A percentile compares a stretch with the other conserved stretches of the same genome.
These are phyloP conservation scores for Hippophae gyantsensis DNA, from an alignment of 306 rosid species.

Conservation along the genomic window DNA sequence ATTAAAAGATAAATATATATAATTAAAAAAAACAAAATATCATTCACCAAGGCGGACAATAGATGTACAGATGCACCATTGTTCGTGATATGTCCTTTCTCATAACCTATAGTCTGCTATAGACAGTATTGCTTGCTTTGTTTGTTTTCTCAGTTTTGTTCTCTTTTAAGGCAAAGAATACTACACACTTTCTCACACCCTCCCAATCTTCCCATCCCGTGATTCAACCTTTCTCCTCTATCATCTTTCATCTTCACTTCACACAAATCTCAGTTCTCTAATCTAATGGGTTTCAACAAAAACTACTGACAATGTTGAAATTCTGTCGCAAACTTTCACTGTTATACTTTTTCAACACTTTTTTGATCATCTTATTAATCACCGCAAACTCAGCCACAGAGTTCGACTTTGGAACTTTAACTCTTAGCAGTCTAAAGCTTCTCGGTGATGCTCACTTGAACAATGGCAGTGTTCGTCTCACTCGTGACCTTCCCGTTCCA, in stretches of 20 bases:
- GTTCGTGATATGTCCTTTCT: constrained; percentile 36
- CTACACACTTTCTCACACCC: constrained; percentile 6
- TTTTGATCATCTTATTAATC: neutral
- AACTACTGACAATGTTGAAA: constrained; percentile 37
- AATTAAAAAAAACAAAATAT: too few species aligned
- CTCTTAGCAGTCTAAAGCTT: constrained; percentile 57
- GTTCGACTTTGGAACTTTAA: constrained; percentile 72
- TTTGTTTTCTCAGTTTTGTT: constrained; percentile 22
- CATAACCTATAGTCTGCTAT: neutral
- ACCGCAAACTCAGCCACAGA: constrained; percentile 28
- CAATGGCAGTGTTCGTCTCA: constrained; percentile 71
- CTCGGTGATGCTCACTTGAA: constrained; percentile 89
- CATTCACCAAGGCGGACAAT: too few species aligned
- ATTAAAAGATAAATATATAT: too few species aligned
- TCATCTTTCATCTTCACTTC: constrained; percentile 11
- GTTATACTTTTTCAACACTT: neutral
- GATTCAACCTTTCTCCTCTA: constrained; percentile 12
- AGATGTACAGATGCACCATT: too few species aligned
- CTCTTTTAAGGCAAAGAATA: constrained; percentile 23
- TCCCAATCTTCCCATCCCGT: constrained; percentile 24
- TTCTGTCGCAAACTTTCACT: constrained; percentile 1
- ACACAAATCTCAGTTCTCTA: neutral
- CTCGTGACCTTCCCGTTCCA: constrained; percentile 92
- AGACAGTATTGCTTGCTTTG: constrained; percentile 20
- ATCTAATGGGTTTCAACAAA: constrained; percentile 22